Percentiles rank a stretch among this genome's conserved stretches.
phyloP scores from a whole-genome alignment of 1,284 basidiomycete genomes.

The Inonotus obliquus region DNA sequence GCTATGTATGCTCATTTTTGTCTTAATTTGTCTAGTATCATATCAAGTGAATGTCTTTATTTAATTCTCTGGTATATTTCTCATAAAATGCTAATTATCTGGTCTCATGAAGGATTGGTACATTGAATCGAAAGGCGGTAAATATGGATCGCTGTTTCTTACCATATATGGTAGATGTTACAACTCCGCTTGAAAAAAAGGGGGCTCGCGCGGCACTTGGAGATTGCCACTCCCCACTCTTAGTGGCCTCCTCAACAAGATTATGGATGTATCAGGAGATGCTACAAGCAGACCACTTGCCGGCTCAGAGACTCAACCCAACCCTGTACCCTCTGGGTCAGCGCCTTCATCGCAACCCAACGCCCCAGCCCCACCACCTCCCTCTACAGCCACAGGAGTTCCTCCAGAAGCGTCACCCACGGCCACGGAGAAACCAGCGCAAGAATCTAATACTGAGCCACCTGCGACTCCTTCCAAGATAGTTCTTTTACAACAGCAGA shows the following conservation, averaged over 20 bases:
- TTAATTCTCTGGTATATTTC: too few species aligned
- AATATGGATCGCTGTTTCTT: too few species aligned
- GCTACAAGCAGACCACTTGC: not conserved
- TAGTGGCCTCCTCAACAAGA: not conserved
- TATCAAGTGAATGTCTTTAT: too few species aligned
- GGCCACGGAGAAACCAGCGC: not conserved
- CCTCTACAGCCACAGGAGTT: not conserved
- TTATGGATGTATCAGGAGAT: not conserved
- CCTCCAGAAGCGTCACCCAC: not conserved
- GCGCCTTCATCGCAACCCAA: not conserved
- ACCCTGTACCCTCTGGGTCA: not conserved
- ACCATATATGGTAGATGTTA: too few species aligned
- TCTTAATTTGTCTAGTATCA: too few species aligned
- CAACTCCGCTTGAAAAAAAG: too few species aligned
- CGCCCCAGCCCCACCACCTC: not conserved
- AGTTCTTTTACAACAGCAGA: constrained; percentile 3
- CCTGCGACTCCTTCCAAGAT: constrained; percentile 2
- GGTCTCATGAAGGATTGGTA: too few species aligned
- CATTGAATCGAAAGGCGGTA: too few species aligned
- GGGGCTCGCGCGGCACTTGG: too few species aligned
- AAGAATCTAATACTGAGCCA: not conserved
- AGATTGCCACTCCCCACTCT: too few species aligned
- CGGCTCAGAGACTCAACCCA: not conserved
- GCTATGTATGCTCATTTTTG: too few species aligned
- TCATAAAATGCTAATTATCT: too few species aligned